Evolutionary conservation across 2,329 filamentous ascomycete species (phyloP).

Genomic region (Cladosporium sp.): DNA sequence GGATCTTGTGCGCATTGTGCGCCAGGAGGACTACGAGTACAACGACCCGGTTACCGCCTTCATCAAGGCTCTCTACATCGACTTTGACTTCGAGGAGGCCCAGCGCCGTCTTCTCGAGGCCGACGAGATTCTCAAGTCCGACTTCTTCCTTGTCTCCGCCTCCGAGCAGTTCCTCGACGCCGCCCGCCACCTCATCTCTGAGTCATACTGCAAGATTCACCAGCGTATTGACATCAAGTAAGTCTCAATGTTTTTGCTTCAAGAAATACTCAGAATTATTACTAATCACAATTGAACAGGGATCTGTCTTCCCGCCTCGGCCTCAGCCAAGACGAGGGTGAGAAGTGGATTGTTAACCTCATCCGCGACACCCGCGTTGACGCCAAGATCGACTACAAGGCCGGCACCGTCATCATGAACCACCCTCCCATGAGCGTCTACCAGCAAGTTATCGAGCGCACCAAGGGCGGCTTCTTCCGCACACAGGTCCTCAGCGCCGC

Average conservation of each 20-base stretch:
- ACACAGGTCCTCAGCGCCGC: constrained; percentile 82
- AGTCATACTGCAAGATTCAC: constrained; percentile 99
- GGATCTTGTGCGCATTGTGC: constrained; percentile 91
- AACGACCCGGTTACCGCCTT: constrained; percentile 94
- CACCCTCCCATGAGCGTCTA: constrained; percentile 98
- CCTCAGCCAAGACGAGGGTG: constrained; percentile 88
- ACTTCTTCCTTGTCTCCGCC: constrained; percentile 90
- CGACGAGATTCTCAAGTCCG: constrained; percentile 85
- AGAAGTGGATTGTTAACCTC: constrained; percentile 99
- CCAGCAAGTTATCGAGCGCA: constrained; percentile 98
- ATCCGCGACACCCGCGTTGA: constrained; percentile 97
- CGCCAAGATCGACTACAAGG: constrained; percentile 99
- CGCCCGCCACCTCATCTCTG: constrained; percentile 93
- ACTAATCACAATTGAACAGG: constrained; percentile 42
- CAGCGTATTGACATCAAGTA: constrained; percentile 95
- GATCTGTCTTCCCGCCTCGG: constrained; percentile 90
- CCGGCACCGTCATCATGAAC: constrained; percentile 99
- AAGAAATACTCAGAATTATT: neutral
- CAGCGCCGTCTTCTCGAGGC: constrained; percentile 83
- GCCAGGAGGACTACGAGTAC: constrained; percentile 98
- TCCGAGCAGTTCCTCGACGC: constrained; percentile 90
- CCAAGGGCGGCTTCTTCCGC: constrained; percentile 97
- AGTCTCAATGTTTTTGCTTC: constrained; percentile 31
- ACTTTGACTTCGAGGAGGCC: constrained; percentile 97
- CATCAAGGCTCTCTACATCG: constrained; percentile 90